Percentiles rank a stretch among this genome's conserved stretches.
Evolutionary conservation across 306 rosid genomes (phyloP).

Genomic region (Cucurbita pepo): DNA sequence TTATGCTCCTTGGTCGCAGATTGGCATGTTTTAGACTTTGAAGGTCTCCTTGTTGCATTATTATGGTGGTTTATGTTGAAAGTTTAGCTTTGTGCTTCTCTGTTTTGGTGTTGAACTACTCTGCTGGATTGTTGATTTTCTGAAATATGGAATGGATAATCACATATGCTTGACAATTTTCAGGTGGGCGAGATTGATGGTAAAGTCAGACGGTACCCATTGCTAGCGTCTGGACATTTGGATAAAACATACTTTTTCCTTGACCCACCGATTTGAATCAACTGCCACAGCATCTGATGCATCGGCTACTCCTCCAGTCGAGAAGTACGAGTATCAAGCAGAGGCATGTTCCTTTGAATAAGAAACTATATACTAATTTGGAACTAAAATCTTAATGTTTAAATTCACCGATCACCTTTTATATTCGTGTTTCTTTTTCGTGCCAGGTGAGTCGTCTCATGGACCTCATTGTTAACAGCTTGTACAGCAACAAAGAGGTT

Average conservation of each 20-base stretch:
- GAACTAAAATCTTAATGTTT: background rate
- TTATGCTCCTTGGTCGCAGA: background rate
- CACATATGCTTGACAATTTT: background rate
- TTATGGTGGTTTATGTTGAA: background rate
- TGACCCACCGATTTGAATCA: slow-evolving; percentile 50
- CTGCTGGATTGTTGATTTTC: background rate
- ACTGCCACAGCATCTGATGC: slow-evolving; percentile 65
- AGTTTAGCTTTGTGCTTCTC: background rate
- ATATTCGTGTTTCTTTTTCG: background rate
- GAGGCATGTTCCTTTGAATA: slow-evolving; percentile 38
- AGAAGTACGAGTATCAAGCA: slow-evolving; percentile 82
- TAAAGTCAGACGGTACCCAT: slow-evolving; percentile 43
- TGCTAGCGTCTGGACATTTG: slow-evolving; percentile 21
- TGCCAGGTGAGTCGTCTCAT: slow-evolving; percentile 88
- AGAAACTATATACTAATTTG: background rate
- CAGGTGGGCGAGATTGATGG: slow-evolving; percentile 39
- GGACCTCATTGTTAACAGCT: slow-evolving; percentile 97
- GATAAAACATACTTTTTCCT: slow-evolving; percentile 15
- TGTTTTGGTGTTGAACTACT: background rate
- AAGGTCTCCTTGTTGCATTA: background rate
- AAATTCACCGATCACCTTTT: background rate
- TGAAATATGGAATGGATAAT: background rate
- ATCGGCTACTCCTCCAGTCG: slow-evolving; percentile 34
- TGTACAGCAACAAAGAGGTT: slow-evolving; percentile 93
- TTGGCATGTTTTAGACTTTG: background rate